Base-by-base conservation (phyloP, 1,284 basidiomycete genomes). In the Ceratobasidium sp. region DNA sequence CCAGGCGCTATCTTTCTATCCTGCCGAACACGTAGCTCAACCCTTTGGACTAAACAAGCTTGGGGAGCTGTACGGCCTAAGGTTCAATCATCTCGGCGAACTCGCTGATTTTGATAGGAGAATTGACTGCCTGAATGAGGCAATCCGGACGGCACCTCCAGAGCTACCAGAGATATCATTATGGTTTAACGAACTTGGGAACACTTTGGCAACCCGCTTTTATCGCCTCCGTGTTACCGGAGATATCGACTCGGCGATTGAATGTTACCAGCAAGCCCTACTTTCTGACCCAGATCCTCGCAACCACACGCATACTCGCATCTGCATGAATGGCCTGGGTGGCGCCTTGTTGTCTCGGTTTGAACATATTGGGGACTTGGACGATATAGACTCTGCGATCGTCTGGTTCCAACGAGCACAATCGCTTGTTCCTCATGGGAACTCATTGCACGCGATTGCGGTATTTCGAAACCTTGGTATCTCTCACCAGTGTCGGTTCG, bases 231-330 rank as follows among this genome's bases (percentile, higher is more conserved):
- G 20, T 20, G 44, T 10, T 23, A 3, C 3, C 5, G 40, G 3
- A 5, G 63, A 64, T 64, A 64, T 64, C 3, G 63, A 64, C 63
- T 42, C 42, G 39, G 63, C 63, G 26, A 20, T 64, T n/a, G 63
- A 40, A 23, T 64, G 33, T 13, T 44, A 18, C 15, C 2, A 6
- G 15, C 9, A 6, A 20, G 33, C 40, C 20, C 20, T 64, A 9
- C 18, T 15, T 9, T n/a, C 20, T 40, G 44, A 12, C 20, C 26
- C 60, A 33, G 60, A 63, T 6, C 39, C 20, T n/a, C 15, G 44
- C 26, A 5, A 20, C 20, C 26, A 56, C 26, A 6, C 23, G 55
- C 33, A 33, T 33, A 33, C 33, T 33, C 33, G 33, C 33, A 33
- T 33, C 33, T 13, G 10, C 42, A 40, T 64, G 13, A 64, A 64